Conservation (phyloP, 1,139 yeast genomes). For the Torulaspora globosa region DNA sequence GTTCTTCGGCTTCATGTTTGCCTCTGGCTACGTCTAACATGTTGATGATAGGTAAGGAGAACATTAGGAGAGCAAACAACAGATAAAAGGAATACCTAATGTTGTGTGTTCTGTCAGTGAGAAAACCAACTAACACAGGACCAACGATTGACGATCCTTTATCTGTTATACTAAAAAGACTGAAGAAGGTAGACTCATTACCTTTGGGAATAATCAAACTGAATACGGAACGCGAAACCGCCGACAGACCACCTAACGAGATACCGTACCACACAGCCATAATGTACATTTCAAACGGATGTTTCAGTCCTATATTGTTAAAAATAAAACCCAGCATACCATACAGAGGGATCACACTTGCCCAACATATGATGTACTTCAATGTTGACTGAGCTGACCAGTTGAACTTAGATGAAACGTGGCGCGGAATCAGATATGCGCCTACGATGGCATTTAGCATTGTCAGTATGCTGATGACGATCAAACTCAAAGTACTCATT, state of each 20-base stretch:
- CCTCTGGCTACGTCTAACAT: constrained; percentile 57
- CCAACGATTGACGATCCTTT: constrained; percentile 70
- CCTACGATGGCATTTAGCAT: constrained; percentile 62
- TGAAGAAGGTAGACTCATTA: constrained; percentile 64
- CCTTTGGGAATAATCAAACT: constrained; percentile 64
- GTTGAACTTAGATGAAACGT: constrained; percentile 42
- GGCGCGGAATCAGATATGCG: constrained; percentile 51
- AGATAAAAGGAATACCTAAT: constrained; percentile 65
- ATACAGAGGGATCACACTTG: constrained; percentile 60
- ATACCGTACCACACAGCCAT: constrained; percentile 69
- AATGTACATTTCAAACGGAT: constrained; percentile 59
- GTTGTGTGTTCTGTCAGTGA: constrained; percentile 64
- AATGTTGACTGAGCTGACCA: constrained; percentile 47
- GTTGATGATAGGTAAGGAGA: constrained; percentile 50
- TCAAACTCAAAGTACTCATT: constrained; percentile 61
- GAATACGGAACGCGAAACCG: constrained; percentile 60
- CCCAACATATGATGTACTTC: constrained; percentile 52
- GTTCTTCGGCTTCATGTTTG: constrained; percentile 42
- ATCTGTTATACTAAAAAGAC: constrained; percentile 66
- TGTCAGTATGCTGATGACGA: constrained; percentile 56
- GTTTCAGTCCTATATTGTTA: constrained; percentile 49
- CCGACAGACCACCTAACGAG: constrained; percentile 62
- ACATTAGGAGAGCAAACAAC: constrained; percentile 46
- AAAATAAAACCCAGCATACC: constrained; percentile 60
- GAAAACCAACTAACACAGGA: constrained; percentile 59